Base-by-base conservation (phyloP, 495 filamentous ascomycete species). In the Elasticomyces elasticus region DNA sequence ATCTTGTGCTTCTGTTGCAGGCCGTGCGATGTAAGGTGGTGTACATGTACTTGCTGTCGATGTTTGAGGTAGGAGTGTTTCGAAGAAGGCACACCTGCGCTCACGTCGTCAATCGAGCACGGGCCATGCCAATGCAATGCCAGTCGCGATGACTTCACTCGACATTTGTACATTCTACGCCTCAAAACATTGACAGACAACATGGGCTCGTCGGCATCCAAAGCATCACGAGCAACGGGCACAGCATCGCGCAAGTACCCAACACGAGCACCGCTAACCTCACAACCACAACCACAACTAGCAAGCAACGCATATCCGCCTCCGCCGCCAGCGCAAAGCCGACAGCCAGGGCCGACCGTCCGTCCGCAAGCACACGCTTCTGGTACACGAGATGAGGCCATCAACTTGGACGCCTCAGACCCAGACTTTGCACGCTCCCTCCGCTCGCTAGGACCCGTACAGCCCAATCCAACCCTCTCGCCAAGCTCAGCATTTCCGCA, bases 191-290 rank as follows among this genome's bases (percentile, higher is more conserved):
- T 37, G 31, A 10, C 31, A 37, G 10, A n/a, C 20, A 23, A 45
- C 5, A 86, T 86, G 83, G 83, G 83, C 23, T 74, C 78, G 1
- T 74, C 78, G 15, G 62, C 76, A 30, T 86, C 83, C 5, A 86
- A 85, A 67, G 78, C 76, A 25, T 77, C 71, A 5, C 70, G 70
- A 22, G 73, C 78, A 15, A 78, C 80, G 47, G 74, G 74, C 1
- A 63, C 69, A n/a, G 74, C 73, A 30, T 64, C 74, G 19, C 71
- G 76, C 48, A 74, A 80, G 62, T 83, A 81, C 60, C 79, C 80
- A 5, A 74, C 75, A 49, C 66, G 74, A 74, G 10, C 64, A 10
- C 58, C 59, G 52, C 52, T 64, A 52, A 35, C 28, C 38, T 17
- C 49, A 41, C 11, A 15, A 19, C 12, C 35, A 27, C 37, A 40